phyloP scores from a whole-genome alignment of 345 rosid species.

The Eucalyptus lansdowneana region DNA sequence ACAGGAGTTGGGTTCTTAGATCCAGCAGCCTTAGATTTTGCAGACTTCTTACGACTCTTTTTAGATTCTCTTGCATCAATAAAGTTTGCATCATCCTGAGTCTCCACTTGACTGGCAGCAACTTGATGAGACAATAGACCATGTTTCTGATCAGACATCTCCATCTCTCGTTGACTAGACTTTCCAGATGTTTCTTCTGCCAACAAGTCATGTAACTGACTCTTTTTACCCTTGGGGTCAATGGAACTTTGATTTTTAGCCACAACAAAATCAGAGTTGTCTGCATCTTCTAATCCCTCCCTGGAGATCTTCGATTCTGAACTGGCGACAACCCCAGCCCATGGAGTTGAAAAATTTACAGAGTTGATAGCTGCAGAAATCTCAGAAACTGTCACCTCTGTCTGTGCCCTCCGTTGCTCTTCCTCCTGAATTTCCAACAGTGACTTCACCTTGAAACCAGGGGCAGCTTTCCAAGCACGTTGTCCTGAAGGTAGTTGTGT shows the following conservation, averaged over 20 bases:
- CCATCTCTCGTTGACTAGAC: conserved; percentile 34
- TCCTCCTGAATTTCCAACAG: conserved; percentile 95
- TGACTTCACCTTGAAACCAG: conserved; percentile 89
- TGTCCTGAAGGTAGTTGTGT: conserved; percentile 23
- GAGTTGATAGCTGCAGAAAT: conserved; percentile 22
- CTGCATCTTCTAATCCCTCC: conserved; percentile 31
- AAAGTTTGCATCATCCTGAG: conserved; percentile 55
- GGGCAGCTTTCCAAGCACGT: conserved; percentile 96
- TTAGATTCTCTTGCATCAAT: conserved; percentile 85
- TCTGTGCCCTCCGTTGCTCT: conserved; percentile 63
- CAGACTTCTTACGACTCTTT: conserved; percentile 80
- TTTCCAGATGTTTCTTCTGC: conserved; percentile 56
- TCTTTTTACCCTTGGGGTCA: conserved; percentile 37
- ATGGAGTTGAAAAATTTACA: conserved; percentile 36
- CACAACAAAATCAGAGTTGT: conserved; percentile 10
- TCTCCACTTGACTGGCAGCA: conserved; percentile 11
- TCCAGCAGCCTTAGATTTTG: conserved; percentile 61
- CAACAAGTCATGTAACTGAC: conserved; percentile 60
- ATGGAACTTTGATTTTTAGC: conserved; percentile 32
- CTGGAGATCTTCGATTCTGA: conserved; percentile 33
- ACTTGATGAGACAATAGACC: conserved; percentile 11
- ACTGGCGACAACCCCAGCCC: conserved; percentile 64
- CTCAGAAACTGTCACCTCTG: conserved; percentile 48
- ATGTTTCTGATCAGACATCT: conserved; percentile 11
- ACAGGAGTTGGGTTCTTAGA: conserved; percentile 27